Conservation (phyloP, 2,329 filamentous ascomycete species). For the Lecanicillium sp. region DNA sequence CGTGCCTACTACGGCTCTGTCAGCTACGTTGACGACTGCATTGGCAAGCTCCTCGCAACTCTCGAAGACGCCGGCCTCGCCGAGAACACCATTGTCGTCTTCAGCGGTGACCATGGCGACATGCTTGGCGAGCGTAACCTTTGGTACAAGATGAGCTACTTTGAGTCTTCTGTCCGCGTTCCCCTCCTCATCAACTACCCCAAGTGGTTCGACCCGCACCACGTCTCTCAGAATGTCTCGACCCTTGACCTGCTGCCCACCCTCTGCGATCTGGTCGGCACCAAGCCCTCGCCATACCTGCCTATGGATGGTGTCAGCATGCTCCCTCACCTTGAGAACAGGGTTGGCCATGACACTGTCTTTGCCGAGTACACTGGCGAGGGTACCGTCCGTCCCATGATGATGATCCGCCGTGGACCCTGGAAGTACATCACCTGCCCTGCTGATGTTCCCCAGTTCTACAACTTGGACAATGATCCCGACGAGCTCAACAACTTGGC, state of each 20-base stretch:
- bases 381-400: slow-evolving; percentile 77
- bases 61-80: slow-evolving; percentile 72
- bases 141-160: slow-evolving; percentile 99
- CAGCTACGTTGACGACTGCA: slow-evolving; percentile 88
- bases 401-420: slow-evolving; percentile 84
- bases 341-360: slow-evolving; percentile 71
- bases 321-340: slow-evolving; percentile 63
- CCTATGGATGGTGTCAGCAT: slow-evolving; percentile 81
- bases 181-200: slow-evolving; percentile 81
- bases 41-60: slow-evolving; percentile 71
- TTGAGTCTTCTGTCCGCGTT: slow-evolving; percentile 82
- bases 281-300: slow-evolving; percentile 58
- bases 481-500: slow-evolving; percentile 68
- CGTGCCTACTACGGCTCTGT: slow-evolving; percentile 89
- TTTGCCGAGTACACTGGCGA: slow-evolving; percentile 93
- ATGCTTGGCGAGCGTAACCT: slow-evolving; percentile 90
- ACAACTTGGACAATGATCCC: slow-evolving; percentile 68
- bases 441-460: slow-evolving; percentile 76
- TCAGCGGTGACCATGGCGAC: slow-evolving; percentile 89
- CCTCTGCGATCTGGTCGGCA: slow-evolving; percentile 73
- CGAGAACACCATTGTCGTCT: slow-evolving; percentile 83
- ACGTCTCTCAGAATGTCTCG: slow-evolving; percentile 75
- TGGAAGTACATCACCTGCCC: slow-evolving; percentile 92
- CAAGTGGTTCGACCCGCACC: slow-evolving; percentile 63
- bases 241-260: slow-evolving; percentile 88